Evolutionary conservation across 23 red algal genomes (phyloP), one percentile per base, ranked within the genome.

Genomic region (Chondrus crispus): DNA sequence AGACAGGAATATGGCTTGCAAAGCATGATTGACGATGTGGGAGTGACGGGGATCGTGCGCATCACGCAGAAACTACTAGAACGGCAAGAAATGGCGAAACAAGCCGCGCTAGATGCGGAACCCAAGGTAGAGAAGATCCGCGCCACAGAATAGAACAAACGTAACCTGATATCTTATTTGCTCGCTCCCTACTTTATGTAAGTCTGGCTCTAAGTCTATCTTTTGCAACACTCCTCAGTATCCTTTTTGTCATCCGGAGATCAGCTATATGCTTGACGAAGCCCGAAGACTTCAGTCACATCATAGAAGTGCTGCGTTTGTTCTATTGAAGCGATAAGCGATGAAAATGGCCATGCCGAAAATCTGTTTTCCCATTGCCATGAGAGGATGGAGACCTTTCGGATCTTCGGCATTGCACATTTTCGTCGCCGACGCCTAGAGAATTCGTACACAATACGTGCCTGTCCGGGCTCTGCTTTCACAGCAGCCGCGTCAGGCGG

Each of bases 221-320:
- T 18, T 13, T 28, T 40, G 55, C 51, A 33, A 29, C 44, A 76
- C 69, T 50, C 75, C 85, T 88, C 85, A 88, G 85, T 58, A 53
- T 35, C 44, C 66, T 77, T 70, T 88, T 44, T 58, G 70, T 32
- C 54, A 71, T 62, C 73, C 49, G 48, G 69, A 43, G 32, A 60
- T 90, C 86, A 78, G 86, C 24, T 90, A 90, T 90, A 90, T 90
- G 86, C 86, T 90, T 90, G 86, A 66, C 35, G 60, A 66, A 66
- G 60, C 60, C 60, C 60, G 60, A 66, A 66, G 60, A 66, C 60
- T 66, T 66, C 60, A 66, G 35, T 32, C 18, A 66, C 60, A 66
- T 66, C 60, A 66, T 66, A 32, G 60, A 66, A 32, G 60, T 66
- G 60, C 60, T 32, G 26, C 18, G 60, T 66, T n/a, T n/a, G n/a